phyloP scores from a whole-genome alignment of 2,329 filamentous ascomycete genomes.

The Pseudogymnoascus verrucosus region DNA sequence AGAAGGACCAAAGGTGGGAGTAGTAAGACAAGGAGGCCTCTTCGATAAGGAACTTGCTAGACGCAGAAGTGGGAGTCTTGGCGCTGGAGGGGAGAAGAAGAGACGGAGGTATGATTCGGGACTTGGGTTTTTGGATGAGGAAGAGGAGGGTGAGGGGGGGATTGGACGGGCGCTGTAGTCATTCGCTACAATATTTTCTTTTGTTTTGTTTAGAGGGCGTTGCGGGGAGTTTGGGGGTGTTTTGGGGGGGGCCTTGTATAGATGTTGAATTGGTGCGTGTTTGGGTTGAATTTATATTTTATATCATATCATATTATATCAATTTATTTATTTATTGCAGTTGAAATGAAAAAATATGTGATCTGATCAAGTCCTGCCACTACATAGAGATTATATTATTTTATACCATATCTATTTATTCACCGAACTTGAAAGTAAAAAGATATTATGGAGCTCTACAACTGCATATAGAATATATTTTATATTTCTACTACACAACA shows the following conservation, averaged over 20 bases:
- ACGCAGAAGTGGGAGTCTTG: neutral
- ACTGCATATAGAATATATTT: no score
- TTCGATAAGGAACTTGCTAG: constrained; percentile 16
- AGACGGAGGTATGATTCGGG: constrained; percentile 47
- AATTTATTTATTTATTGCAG: no score
- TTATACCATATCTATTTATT: no score
- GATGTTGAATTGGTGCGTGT: neutral
- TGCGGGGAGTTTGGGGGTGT: neutral
- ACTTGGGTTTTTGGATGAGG: constrained; percentile 47
- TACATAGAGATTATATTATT: no score
- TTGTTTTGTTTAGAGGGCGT: neutral
- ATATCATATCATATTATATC: no score
- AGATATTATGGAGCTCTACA: no score
- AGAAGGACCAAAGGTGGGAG: neutral
- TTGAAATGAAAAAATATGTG: no score
- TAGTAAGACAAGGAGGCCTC: constrained; percentile 19
- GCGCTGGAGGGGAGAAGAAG: constrained; percentile 28
- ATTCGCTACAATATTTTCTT: neutral
- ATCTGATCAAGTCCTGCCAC: no score
- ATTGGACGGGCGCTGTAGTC: neutral
- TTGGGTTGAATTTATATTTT: no score
- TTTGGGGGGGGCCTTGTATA: neutral
- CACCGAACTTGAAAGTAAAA: no score
- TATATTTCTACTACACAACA: no score
- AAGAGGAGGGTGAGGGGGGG: constrained; percentile 23